Conservation (phyloP, 176 grass and related monocot genomes). For the Oryza brachyantha region DNA sequence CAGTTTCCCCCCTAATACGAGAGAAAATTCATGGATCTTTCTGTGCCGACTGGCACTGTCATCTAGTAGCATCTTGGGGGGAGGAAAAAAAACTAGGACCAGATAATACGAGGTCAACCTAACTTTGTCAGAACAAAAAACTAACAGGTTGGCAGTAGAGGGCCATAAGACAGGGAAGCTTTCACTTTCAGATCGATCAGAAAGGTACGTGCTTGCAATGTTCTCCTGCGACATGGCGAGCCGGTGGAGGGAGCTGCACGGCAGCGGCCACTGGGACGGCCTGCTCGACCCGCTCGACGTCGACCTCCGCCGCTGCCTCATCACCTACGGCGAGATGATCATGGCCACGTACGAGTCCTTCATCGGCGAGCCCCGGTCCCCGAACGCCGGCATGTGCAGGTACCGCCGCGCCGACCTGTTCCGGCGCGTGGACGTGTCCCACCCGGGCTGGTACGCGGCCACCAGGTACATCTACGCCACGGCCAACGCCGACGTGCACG, state of each 20-base stretch:
- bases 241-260: constrained; percentile 69
- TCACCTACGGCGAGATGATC: constrained; percentile 70
- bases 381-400: constrained; percentile 58
- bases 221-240: constrained; percentile 41
- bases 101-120: background rate
- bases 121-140: background rate
- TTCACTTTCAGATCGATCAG: background rate
- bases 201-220: background rate
- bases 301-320: constrained; percentile 59
- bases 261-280: constrained; percentile 57
- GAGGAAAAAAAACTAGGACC: too few relatives aligned
- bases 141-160: constrained; percentile 29
- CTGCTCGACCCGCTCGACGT: constrained; percentile 58
- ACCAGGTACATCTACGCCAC: constrained; percentile 77
- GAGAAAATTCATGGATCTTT: background rate
- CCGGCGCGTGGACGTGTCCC: constrained; percentile 49
- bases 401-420: constrained; percentile 54
- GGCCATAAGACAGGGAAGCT: background rate
- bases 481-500: constrained; percentile 48
- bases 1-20: background rate
- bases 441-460: constrained; percentile 45
- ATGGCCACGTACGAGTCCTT: constrained; percentile 66
- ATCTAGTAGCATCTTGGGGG: background rate
- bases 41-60: background rate
- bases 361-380: constrained; percentile 56